Evolutionary conservation across 208 protist genomes (phyloP), one percentile per base, ranked within the genome.

Genomic region (Trypanosoma theileri): DNA sequence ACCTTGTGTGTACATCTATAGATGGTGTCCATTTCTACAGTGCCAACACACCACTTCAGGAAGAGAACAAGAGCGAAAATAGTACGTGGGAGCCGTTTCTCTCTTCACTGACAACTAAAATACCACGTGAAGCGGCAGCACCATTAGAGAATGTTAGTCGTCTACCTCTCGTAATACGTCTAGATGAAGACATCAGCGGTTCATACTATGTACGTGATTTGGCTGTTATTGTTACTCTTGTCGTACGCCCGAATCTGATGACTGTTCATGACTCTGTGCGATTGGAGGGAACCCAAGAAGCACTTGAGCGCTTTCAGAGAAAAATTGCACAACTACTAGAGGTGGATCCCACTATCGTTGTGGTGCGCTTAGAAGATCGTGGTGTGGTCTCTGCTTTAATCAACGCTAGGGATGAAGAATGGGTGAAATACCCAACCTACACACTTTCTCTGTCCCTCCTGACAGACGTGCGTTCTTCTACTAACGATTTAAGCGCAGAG

Each of bases 1-100:
- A 86, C 11, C 57, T 93, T 16, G 73, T 83, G 4, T 93, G 87
- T 53, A 58, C 84, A 4, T 85, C 75, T 35, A 44, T 84, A 12
- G 87, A 93, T 48, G 87, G 87, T 22, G n/a, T 41, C 46, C 71
- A 80, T 48, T 93, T 88, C 61, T 86, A 83, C 68, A 88, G 81
- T 73, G 72, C 87, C 51, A 87, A 89, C 63, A 22, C 53, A 22
- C 54, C 24, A 0, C 22, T 41, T 46, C 6, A 21, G 28, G 35
- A n/a, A 12, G 17, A 19, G 1, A 26, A 24, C 24, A 12, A 31
- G 16, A 28, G 31, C 59, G 48, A 26, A 19, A 19, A 22, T 44
- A 35, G 6, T 35, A 35, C 28, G 1, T 35, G 1, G 28, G 28
- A 35, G 6, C 13, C 31, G 41, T 16, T n/a, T 45, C 8, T 55